A percentile compares a stretch with the other conserved stretches of the same genome.
phyloP scores from a whole-genome alignment of 768 basidiomycete species.

The Termitomyces sp. region DNA sequence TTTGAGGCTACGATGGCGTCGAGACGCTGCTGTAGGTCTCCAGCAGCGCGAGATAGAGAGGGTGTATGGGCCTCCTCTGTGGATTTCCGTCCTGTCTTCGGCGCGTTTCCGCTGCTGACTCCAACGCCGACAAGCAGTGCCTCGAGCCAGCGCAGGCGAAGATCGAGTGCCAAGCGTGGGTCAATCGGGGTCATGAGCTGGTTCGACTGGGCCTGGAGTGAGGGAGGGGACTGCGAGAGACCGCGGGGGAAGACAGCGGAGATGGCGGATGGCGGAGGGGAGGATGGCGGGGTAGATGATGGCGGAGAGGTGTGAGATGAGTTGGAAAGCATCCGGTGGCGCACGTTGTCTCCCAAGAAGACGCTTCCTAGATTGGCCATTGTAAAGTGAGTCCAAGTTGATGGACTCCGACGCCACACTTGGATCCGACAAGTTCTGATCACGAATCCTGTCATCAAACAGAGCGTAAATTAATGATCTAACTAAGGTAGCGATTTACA shows the following conservation, averaged over 20 bases:
- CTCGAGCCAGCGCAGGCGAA: constrained; percentile 77
- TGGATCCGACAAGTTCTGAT: background rate
- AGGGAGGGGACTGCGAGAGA: constrained; percentile 3
- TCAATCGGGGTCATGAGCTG: constrained; percentile 34
- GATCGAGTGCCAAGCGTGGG: constrained; percentile 62
- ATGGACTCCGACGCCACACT: background rate
- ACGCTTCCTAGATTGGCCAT: constrained; percentile 61
- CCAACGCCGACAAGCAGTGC: constrained; percentile 62
- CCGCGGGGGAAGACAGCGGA: constrained; percentile 25
- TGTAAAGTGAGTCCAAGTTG: background rate
- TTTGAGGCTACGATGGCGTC: constrained; percentile 56
- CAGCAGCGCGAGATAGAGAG: constrained; percentile 52
- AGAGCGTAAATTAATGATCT: background rate
- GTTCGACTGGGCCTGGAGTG: background rate
- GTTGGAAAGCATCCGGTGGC: constrained; percentile 48
- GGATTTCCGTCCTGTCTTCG: constrained; percentile 23
- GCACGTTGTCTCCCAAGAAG: constrained; percentile 73
- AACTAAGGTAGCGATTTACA: background rate
- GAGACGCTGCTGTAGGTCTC: constrained; percentile 53
- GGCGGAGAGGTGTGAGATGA: constrained; percentile 28
- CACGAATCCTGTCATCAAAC: background rate
- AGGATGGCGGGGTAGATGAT: constrained; percentile 20
- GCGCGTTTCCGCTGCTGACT: background rate
- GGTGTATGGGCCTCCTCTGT: constrained; percentile 33
- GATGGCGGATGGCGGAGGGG: constrained; percentile 32